Evolutionary conservation across 1,284 basidiomycete genomes (phyloP).

Genomic region (Cryptococcus sp.): DNA sequence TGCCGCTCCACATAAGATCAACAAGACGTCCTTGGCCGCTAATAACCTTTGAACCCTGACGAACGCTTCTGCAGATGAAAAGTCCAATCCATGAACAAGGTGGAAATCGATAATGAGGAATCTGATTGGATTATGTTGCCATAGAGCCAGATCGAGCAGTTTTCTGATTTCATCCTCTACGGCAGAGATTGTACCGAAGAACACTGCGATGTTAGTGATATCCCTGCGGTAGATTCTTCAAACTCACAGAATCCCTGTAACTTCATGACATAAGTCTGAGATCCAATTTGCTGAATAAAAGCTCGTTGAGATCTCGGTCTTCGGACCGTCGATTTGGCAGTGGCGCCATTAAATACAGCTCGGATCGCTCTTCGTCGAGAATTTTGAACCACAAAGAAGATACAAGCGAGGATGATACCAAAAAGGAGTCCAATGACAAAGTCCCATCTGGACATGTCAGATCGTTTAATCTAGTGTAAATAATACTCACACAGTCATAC

Average conservation of each 20-base stretch:
- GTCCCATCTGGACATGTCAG: constrained; percentile 58
- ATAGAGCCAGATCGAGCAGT: constrained; percentile 68
- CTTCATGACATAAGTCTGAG: constrained; percentile 83
- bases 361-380: constrained; percentile 79
- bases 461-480: background rate
- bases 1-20: constrained; percentile 83
- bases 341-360: constrained; percentile 69
- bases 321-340: constrained; percentile 83
- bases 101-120: constrained; percentile 84
- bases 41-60: constrained; percentile 84
- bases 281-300: constrained; percentile 85
- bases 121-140: constrained; percentile 74
- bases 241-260: constrained; percentile 64
- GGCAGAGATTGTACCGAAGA: constrained; percentile 89
- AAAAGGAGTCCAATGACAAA: constrained; percentile 92
- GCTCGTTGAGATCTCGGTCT: constrained; percentile 80
- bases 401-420: constrained; percentile 84
- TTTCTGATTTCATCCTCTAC: constrained; percentile 68
- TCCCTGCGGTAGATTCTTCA: background rate
- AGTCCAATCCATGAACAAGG: constrained; percentile 83
- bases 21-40: constrained; percentile 66
- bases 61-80: constrained; percentile 92
- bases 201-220: constrained; percentile 51
- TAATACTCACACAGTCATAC: constrained; percentile 63
- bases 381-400: constrained; percentile 95